Percentiles rank a stretch among this genome's conserved stretches.
These are phyloP conservation scores for Zygosaccharomyces sapae DNA, from an alignment of 1,139 yeast genomes.

Conservation along the genomic window DNA sequence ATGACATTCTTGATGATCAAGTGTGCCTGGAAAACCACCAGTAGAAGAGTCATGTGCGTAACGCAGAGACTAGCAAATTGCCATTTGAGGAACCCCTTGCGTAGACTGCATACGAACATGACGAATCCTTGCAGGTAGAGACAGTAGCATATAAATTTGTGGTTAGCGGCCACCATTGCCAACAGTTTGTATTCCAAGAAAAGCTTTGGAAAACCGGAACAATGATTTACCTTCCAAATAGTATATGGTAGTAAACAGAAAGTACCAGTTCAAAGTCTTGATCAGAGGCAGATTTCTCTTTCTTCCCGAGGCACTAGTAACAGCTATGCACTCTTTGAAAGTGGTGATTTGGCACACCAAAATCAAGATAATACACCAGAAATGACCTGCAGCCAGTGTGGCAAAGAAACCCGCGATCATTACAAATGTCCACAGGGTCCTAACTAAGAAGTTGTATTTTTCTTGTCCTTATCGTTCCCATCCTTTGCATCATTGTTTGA, in stretches of 20 bases:
- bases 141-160: conserved; percentile 77
- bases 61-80: conserved; percentile 93
- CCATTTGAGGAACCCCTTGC: conserved; percentile 83
- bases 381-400: conserved; percentile 77
- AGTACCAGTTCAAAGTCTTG: conserved; percentile 85
- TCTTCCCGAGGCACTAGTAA: conserved; percentile 78
- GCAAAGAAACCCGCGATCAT: conserved; percentile 76
- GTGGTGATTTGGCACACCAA: conserved; percentile 73
- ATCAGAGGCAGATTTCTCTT: conserved; percentile 81
- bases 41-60: conserved; percentile 87
- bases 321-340: conserved; percentile 85
- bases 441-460: conserved; percentile 54
- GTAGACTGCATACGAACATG: conserved; percentile 81
- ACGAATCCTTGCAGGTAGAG: conserved; percentile 85
- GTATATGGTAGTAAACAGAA: conserved; percentile 75
- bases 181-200: conserved; percentile 44
- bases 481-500: conserved; percentile 4
- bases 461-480: conserved; percentile 18
- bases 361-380: conserved; percentile 70
- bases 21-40: conserved; percentile 93
- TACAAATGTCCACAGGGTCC: conserved; percentile 93
- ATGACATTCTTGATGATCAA: conserved; percentile 85
- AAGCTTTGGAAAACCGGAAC: conserved; percentile 46
- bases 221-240: conserved; percentile 85
- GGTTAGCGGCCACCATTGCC: conserved; percentile 54